A percentile compares a stretch with the other conserved stretches of the same genome.
Conservation (phyloP, 1,284 basidiomycete species). For the Papiliotrema flavescens region DNA sequence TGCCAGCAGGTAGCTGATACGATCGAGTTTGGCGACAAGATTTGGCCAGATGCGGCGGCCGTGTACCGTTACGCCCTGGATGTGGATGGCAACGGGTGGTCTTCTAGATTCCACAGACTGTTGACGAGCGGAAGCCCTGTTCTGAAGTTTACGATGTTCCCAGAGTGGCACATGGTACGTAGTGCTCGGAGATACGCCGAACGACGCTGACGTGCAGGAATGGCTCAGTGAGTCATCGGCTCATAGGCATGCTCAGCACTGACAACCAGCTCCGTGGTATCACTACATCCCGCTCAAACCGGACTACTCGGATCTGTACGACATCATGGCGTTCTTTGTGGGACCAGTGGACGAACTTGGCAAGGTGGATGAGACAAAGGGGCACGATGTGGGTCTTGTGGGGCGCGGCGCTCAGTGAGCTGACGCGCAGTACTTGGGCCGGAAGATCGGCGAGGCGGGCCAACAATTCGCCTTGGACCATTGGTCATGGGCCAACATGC, state of each 20-base stretch:
- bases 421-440: conserved; percentile 42
- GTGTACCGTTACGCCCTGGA: conserved; percentile 47
- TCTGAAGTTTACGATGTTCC: conserved; percentile 50
- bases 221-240: conserved; percentile 36
- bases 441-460: conserved; percentile 51
- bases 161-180: conserved; percentile 48
- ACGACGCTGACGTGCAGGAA: conserved; percentile 16
- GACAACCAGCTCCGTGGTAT: conserved; percentile 40
- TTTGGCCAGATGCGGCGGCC: conserved; percentile 56
- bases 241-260: too few relatives aligned
- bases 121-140: conserved; percentile 48
- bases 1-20: conserved; percentile 38
- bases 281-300: conserved; percentile 52
- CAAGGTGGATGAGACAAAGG: conserved; percentile 36
- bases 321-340: conserved; percentile 52
- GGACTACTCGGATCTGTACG: conserved; percentile 52
- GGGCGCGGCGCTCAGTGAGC: background rate
- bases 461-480: conserved; percentile 49
- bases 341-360: conserved; percentile 44
- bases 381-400: conserved; percentile 38
- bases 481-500: conserved; percentile 53
- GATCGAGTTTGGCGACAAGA: conserved; percentile 51
- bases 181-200: background rate
- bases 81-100: conserved; percentile 65
- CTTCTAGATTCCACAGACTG: conserved; percentile 58